Base-by-base conservation (phyloP, 2,329 filamentous ascomycete genomes). In the Macrophomina tecta region DNA sequence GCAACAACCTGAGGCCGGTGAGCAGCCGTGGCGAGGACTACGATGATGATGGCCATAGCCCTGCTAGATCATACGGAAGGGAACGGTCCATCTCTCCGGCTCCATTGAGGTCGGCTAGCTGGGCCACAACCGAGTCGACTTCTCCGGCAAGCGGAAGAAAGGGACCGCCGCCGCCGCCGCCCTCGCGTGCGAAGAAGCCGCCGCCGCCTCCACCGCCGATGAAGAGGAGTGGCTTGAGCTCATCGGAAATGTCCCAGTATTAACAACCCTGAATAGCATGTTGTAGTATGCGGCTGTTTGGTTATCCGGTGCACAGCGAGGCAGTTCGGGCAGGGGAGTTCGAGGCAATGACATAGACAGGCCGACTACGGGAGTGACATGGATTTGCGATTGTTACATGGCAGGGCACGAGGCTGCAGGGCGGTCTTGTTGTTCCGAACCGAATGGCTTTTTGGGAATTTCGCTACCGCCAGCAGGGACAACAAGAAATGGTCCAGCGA, bases 101-200 rank as follows among this genome's bases (percentile, higher is more conserved):
- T 23, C 82, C 82, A 12, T 83, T 85, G 53, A 79, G 85, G 68
- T 82, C 80, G 36, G 78, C 83, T 28, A 88, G 85, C 73, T 83
- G 82, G 72, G 65, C 67, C 16, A 68, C 68, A 30, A 70, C 32
- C 28, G 64, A 49, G 51, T 48, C 30, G 16, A 66, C 69, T 18
- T 68, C 68, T 63, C 69, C 71, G 28, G 76, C 74, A 6, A 68
- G 71, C 64, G 66, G n/a, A 38, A 72, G 69, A 63, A 69, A 55
- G 77, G 73, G 65, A 85, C 86, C 87, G 55, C 88, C 89, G 23
- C 88, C 89, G 34, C 89, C 88, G 30, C 87, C 87, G 32, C 85
- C 86, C 8, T 85, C 84, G 28, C 80, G 88, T 73, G 79, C 85
- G 42, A 91, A 90, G 82, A 90, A 90, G 77, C 87, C 88, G 12